Evolutionary conservation across 257 asterid genomes (phyloP).

Genomic region (Forsythia viridissima): DNA sequence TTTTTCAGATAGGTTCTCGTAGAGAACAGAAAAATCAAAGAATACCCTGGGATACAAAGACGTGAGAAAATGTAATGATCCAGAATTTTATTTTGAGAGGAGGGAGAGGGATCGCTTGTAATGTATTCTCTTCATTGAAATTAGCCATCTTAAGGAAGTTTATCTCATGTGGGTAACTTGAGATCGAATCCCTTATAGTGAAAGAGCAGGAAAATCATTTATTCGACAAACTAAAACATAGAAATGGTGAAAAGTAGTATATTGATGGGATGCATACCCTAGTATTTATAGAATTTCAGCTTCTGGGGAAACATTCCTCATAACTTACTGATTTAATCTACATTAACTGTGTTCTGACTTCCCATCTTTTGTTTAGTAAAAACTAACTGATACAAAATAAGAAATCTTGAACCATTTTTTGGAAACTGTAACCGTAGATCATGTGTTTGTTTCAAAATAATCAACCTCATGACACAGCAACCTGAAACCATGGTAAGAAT

Average conservation of each 20-base stretch:
- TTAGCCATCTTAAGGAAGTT: not conserved
- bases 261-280: not conserved
- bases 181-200: not conserved
- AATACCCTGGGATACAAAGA: not conserved
- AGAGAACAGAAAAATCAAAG: not conserved
- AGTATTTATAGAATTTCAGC: not conserved
- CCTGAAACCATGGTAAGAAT: not conserved
- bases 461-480: not conserved
- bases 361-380: not conserved
- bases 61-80: not conserved
- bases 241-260: not conserved
- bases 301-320: not conserved
- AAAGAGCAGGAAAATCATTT: not conserved
- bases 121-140: not conserved
- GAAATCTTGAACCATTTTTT: not conserved
- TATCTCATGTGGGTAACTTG: not conserved
- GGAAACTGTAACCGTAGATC: not conserved
- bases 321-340: not conserved
- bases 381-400: not conserved
- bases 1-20: slow-evolving; percentile 1
- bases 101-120: not conserved
- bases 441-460: not conserved
- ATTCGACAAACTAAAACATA: not conserved
- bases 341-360: not conserved
- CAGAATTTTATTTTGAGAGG: not conserved